Evolutionary conservation across 495 filamentous ascomycete genomes (phyloP), one percentile per base, ranked within the genome.

Genomic region (Cladorrhinum samala): DNA sequence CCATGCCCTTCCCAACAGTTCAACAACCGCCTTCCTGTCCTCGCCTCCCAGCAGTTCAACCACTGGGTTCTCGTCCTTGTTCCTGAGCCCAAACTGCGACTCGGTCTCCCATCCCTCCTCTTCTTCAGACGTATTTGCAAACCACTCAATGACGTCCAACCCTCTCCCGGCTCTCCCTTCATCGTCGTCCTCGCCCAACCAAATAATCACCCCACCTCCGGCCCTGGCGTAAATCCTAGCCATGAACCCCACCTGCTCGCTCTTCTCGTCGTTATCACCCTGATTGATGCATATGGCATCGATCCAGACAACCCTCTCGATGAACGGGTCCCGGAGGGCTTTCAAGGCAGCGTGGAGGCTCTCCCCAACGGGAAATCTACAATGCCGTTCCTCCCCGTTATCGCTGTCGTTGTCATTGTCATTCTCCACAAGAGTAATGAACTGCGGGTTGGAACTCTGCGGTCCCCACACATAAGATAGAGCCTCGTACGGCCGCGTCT

Each of bases 401-500:
- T n/a, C n/a, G n/a, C n/a, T n/a, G n/a, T n/a, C n/a, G n/a, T n/a
- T n/a, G n/a, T n/a, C n/a, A n/a, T n/a, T n/a, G n/a, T n/a, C n/a
- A n/a, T n/a, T n/a, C n/a, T n/a, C n/a, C n/a, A n/a, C n/a, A n/a
- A n/a, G n/a, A n/a, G n/a, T n/a, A n/a, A n/a, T n/a, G n/a, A n/a
- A 11, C 27, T 33, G 6, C 6, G 5, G 27, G 27, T 33, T 33
- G 5, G 27, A 6, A 33, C 11, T 16, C 41, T 20, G 1, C 4
- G 40, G 33, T 27, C 50, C 50, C 50, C 50, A 53, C 1, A 46
- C 50, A 21, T 53, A 53, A 2, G 50, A 53, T 38, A 53, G 41
- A 9, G 41, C 40, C 13, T 53, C 50, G 40, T 36, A 53, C 2
- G 41, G 17, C 18, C 45, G 41, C 27, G 50, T 46, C 9, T 24